A percentile compares a stretch with the other conserved stretches of the same genome.
Conservation (phyloP, 495 filamentous ascomycete species). For the Choiromyces venosus region DNA sequence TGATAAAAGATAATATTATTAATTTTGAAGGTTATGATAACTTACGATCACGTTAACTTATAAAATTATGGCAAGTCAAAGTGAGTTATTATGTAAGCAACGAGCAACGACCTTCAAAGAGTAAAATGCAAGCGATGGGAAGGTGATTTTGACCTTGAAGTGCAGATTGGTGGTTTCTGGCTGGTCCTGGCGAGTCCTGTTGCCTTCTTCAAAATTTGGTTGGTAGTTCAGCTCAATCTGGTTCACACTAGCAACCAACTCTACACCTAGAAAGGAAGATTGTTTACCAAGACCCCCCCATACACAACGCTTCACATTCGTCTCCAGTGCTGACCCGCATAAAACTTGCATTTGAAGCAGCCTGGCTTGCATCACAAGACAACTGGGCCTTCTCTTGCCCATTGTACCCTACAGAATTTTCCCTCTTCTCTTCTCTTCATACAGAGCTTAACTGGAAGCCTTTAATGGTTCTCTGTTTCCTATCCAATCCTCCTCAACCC, state of each 20-base stretch:
- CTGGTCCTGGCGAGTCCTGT: background rate
- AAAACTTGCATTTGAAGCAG: conserved; percentile 3
- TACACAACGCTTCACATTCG: conserved; percentile 28
- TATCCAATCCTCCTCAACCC: background rate
- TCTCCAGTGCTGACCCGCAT: conserved; percentile 26
- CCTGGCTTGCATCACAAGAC: background rate
- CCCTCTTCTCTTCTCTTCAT: background rate
- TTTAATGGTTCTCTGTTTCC: background rate
- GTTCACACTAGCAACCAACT: background rate
- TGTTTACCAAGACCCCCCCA: conserved; percentile 32
- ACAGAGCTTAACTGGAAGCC: background rate
- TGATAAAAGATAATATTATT: background rate
- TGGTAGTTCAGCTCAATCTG: background rate
- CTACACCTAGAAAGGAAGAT: conserved; percentile 18
- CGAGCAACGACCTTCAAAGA: background rate
- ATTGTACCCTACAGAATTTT: background rate
- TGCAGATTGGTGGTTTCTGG: background rate
- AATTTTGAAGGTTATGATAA: background rate
- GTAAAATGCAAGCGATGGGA: background rate
- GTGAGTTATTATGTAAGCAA: background rate
- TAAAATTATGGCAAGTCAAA: background rate
- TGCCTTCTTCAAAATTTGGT: background rate
- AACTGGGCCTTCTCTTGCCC: background rate
- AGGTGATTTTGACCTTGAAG: no score
- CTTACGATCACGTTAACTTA: no score